Conservation (phyloP, 129 eudicot genomes). For the Heracleum sosnowskyi region DNA sequence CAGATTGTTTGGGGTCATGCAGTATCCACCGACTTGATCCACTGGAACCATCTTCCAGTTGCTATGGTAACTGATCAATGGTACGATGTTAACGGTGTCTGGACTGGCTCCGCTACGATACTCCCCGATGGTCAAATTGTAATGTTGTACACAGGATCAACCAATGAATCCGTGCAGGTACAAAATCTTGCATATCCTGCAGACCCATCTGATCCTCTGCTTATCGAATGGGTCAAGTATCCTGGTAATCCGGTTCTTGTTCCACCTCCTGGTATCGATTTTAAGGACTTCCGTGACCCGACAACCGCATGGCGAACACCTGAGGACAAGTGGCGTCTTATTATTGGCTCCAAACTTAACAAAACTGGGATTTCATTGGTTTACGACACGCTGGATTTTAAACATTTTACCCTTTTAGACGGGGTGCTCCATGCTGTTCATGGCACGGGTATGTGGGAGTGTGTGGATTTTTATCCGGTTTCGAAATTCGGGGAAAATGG, state of each 20-base stretch:
- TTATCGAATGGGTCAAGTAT: constrained; percentile 59
- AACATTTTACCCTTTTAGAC: constrained; percentile 30
- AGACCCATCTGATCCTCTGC: constrained; percentile 60
- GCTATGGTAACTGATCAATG: constrained; percentile 73
- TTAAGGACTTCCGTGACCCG: constrained; percentile 70
- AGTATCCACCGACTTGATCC: constrained; percentile 57
- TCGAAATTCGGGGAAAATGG: constrained; percentile 39
- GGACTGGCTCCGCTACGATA: constrained; percentile 92
- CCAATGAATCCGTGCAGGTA: constrained; percentile 62
- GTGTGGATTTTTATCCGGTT: constrained; percentile 76
- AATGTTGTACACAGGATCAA: constrained; percentile 70
- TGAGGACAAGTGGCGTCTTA: constrained; percentile 69
- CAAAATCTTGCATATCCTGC: constrained; percentile 79
- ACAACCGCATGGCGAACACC: constrained; percentile 82
- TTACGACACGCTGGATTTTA: constrained; percentile 61
- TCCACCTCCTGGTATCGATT: constrained; percentile 67
- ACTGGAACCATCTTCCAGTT: constrained; percentile 74
- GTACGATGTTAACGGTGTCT: constrained; percentile 79
- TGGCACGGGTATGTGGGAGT: constrained; percentile 93
- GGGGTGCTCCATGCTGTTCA: constrained; percentile 52
- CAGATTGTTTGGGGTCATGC: constrained; percentile 85
- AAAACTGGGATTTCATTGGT: constrained; percentile 65
- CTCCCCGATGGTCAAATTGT: constrained; percentile 60
- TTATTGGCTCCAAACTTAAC: constrained; percentile 64
- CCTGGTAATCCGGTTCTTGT: constrained; percentile 59